Base-by-base conservation (phyloP, 2,329 filamentous ascomycete genomes). In the Neofusicoccum kwambonambiense region DNA sequence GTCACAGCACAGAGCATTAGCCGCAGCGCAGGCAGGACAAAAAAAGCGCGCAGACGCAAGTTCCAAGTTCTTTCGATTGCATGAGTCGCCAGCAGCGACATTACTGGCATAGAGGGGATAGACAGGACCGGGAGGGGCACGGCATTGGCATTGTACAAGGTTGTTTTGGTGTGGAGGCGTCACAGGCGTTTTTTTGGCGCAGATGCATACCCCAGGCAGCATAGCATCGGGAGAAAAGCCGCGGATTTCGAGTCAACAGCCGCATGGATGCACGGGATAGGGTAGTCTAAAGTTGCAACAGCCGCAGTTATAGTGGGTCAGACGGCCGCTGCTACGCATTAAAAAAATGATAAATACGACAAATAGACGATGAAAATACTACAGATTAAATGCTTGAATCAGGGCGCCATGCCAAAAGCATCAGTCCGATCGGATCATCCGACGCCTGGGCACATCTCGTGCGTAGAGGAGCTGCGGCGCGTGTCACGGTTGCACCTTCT, bases 91-190 rank as follows among this genome's bases (percentile, higher is more conserved):
- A 12, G 27, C n/a, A 31, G 61, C 61, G 61, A 64, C 27, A 45
- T 64, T 54, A 45, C 50, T 54, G 61, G 61, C 42, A 64, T 31
- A 54, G 61, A 41, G 52, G 19, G 47, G 37, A 52, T 52, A 54
- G 61, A 51, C 61, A 52, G 61, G 61, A 27, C 47, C 35, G 60
- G 27, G 19, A 31, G 49, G 54, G 60, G 47, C 60, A 52, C 47
- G 60, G 61, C 61, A 63, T 63, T 54, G 61, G 61, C 61, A 63
- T 63, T 54, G 61, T 63, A 51, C 49, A 63, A 63, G 61, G 49
- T 60, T 60, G 56, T 60, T 60, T 47, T 51, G 61, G 49, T 37
- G 61, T 63, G 61, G 61, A 63, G 61, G 61, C 61, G 61, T 63
- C 62, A 64, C 51, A 56, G 62, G 62, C 62, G 62, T 63, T 63